Base-by-base conservation (phyloP, 176 grass and related monocot genomes). In the Bromus sterilis region DNA sequence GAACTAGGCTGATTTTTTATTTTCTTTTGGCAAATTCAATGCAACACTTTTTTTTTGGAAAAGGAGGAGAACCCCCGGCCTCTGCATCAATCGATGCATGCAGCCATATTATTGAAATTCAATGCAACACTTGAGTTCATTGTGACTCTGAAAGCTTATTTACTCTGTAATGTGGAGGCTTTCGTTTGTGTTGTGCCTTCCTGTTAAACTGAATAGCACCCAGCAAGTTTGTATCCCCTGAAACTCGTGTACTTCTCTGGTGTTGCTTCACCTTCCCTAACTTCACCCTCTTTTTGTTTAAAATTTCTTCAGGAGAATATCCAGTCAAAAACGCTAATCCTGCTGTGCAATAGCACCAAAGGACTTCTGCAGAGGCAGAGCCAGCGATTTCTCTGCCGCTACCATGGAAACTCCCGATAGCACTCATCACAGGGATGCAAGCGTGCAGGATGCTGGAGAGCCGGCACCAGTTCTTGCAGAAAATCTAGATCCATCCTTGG, bases 381-480 rank as follows among this genome's bases (percentile, higher is more conserved):
- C 67, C 33, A 61, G 26, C 20, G 31, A 62, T 28, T 53, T 82
- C 61, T 26, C 41, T 64, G 11, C 18, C 70, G 11, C 18, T 62
- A 68, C 6, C 56, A 86, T 86, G 68, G 89, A 94, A 82, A 37
- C 60, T 62, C 32, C 60, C 51, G 64, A 84, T 35, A 81, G 58
- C 75, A 76, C 59, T 70, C 64, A 61, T 24, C 68, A 71, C 12
- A 44, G 11, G 7, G 43, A 40, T 71, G 36, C 18, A 33, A 67
- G 25, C 62, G 30, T 26, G 62, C 69, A 79, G 18, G 66, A 75
- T 66, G 43, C 11, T 55, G 58, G 44, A 71, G 65, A 74, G 43
- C 25, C 9, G 9, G 18, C 64, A 35, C 23, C 74, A 85, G 11
- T 18, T 85, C 46, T 66, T 82, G 15, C 72, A 80, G 56, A 79